These are phyloP conservation scores for Boeremia exigua DNA, from an alignment of 2,329 filamentous ascomycete genomes.

Conservation along the genomic window DNA sequence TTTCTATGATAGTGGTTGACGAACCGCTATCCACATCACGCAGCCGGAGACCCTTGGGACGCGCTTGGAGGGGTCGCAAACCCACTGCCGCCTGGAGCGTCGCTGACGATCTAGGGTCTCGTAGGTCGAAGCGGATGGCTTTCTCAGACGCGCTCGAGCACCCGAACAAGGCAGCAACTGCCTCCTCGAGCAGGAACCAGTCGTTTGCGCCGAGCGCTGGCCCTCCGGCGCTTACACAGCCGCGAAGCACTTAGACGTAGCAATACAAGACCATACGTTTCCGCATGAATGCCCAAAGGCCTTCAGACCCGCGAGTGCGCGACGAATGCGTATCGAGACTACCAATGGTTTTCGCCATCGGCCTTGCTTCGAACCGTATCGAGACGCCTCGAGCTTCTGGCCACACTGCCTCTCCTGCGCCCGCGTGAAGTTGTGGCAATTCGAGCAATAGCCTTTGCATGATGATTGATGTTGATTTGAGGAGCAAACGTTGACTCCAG, in stretches of 20 bases:
- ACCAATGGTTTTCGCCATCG: conserved; percentile 16
- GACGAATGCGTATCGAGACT: conserved; percentile 18
- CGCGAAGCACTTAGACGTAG: conserved; percentile 35
- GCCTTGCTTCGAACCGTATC: conserved; percentile 14
- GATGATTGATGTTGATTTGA: neutral
- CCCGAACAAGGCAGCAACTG: conserved; percentile 2
- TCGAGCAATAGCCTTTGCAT: neutral
- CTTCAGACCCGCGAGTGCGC: conserved; percentile 19
- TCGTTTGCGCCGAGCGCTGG: conserved; percentile 20
- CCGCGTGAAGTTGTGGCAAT: conserved; percentile 13
- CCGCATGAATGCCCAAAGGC: neutral
- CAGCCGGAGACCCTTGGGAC: neutral
- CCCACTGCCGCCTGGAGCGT: conserved; percentile 13
- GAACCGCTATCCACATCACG: neutral
- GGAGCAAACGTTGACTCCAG: neutral
- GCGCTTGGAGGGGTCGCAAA: neutral
- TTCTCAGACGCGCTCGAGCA: conserved; percentile 5
- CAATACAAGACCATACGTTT: conserved; percentile 37
- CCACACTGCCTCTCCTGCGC: conserved; percentile 9
- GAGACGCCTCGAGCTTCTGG: conserved; percentile 20
- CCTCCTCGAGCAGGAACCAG: conserved; percentile 20
- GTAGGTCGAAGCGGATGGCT: conserved; percentile 14
- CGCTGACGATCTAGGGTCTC: conserved; percentile 27
- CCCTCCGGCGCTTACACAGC: conserved; percentile 30
- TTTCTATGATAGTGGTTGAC: neutral